phyloP scores from a whole-genome alignment of 2,329 filamentous ascomycete species.

The Talaromyces sp. region DNA sequence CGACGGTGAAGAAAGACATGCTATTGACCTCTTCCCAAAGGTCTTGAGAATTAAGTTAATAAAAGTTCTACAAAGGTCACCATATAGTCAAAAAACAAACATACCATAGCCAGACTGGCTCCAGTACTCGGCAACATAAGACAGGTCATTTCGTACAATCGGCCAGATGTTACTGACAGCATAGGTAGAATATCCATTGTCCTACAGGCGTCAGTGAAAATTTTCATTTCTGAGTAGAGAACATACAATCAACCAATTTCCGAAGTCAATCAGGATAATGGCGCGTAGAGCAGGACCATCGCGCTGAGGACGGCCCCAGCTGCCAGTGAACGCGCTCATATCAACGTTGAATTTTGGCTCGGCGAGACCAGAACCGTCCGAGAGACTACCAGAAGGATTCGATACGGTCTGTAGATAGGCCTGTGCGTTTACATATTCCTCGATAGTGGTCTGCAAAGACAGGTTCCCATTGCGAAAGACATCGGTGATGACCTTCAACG shows the following conservation, averaged over 20 bases:
- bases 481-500: slow-evolving; percentile 66
- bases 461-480: slow-evolving; percentile 58
- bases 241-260: slow-evolving; percentile 60
- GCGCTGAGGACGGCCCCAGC: slow-evolving; percentile 74
- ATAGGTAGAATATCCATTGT: slow-evolving; percentile 53
- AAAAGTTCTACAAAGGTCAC: neutral
- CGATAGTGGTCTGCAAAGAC: slow-evolving; percentile 56
- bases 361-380: slow-evolving; percentile 52
- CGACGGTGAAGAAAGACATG: slow-evolving; percentile 74
- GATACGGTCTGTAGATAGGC: slow-evolving; percentile 61
- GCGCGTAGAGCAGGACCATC: slow-evolving; percentile 76
- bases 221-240: neutral
- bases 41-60: slow-evolving; percentile 31
- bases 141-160: slow-evolving; percentile 69
- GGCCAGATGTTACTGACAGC: slow-evolving; percentile 63
- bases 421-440: slow-evolving; percentile 65
- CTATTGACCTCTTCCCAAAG: slow-evolving; percentile 79
- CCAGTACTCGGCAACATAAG: slow-evolving; percentile 56
- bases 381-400: slow-evolving; percentile 62
- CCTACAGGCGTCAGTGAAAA: slow-evolving; percentile 12
- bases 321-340: slow-evolving; percentile 54
- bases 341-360: slow-evolving; percentile 72
- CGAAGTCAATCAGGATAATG: slow-evolving; percentile 67
- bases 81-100: neutral
- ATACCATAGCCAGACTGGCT: slow-evolving; percentile 55